Base-by-base conservation (phyloP, 306 rosid genomes). In the Begonia loranthoides region DNA sequence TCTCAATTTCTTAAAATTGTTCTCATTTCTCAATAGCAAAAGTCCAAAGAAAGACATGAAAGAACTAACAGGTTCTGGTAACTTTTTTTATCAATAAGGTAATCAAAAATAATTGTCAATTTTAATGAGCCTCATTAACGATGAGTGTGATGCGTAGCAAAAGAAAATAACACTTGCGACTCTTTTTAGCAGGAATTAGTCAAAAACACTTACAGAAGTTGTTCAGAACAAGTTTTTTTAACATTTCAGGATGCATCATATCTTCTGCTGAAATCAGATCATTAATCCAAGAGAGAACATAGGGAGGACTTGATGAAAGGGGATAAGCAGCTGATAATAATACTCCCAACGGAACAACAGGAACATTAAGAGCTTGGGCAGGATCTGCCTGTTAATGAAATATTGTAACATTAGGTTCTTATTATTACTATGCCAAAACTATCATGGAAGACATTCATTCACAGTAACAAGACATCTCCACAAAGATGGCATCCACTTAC, bases 241-340 rank as follows among this genome's bases (percentile, higher is more conserved):
- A 67, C 65, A 86, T 70, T 45, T 86, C 94, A 16, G 99, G 93
- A 52, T 92, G 80, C 99, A 92, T 92, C 99, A 92, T 92, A 68
- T 73, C 84, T 76, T 83, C 84, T 12, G 96, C 87, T 17, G 99
- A 86, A 73, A 92, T 86, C 70, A 86, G 76, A 66, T 70, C 39
- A 64, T 92, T 83, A 55, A 92, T 67, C 96, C 99, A 78, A 22
- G 99, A 70, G 19, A 78, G 62, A 47, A 71, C 99, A 74, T 80
- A 83, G 56, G 96, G 89, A 21, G 94, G 78, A 15, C 61, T 61
- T 47, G 77, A 78, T 69, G 99, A 78, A 63, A 86, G 93, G 63
- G 94, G 93, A 77, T 83, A 83, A 45, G 99, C 84, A 40, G 94
- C 99, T 49, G 95, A 55, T 70, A 92, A 56, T 52, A 92, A 41